Conservation (phyloP, 495 filamentous ascomycete genomes). For the Ramalina intermedia region DNA sequence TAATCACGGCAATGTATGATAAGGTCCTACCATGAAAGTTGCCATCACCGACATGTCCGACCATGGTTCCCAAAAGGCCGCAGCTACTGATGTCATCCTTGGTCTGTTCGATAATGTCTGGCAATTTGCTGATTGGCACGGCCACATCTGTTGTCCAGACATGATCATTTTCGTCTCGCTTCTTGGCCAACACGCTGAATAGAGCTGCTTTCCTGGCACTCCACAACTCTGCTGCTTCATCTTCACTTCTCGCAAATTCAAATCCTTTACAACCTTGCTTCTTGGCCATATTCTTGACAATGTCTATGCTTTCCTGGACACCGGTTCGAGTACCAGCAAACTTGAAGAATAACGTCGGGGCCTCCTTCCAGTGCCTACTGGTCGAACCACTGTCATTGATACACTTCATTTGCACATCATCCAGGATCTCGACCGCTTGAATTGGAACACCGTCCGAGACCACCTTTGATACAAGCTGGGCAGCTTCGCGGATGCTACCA, state of each 20-base stretch:
- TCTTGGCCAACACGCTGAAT: conserved; percentile 61
- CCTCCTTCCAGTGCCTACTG: conserved; percentile 55
- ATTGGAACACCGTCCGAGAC: conserved; percentile 61
- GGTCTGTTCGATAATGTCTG: conserved; percentile 66
- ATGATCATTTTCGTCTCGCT: conserved; percentile 45
- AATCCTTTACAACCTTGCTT: conserved; percentile 45
- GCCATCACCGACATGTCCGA: conserved; percentile 72
- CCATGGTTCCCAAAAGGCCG: conserved; percentile 57
- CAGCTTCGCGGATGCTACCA: conserved; percentile 57
- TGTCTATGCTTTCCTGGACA: conserved; percentile 50
- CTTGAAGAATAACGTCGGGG: conserved; percentile 74
- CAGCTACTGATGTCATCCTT: conserved; percentile 53
- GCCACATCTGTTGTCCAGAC: conserved; percentile 81
- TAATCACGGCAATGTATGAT: not conserved
- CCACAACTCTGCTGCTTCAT: conserved; percentile 61
- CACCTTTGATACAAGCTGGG: conserved; percentile 51
- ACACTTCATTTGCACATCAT: conserved; percentile 68
- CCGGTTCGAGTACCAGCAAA: conserved; percentile 58
- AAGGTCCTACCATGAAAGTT: conserved; percentile 57
- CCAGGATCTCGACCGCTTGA: conserved; percentile 71
- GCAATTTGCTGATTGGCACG: conserved; percentile 57
- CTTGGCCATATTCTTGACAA: conserved; percentile 51
- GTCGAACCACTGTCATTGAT: conserved; percentile 61
- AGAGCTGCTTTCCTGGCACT: conserved; percentile 60
- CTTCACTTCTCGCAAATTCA: conserved; percentile 53